Conservation (phyloP, 2,329 filamentous ascomycete species). For the Dactylella cylindrospora region DNA sequence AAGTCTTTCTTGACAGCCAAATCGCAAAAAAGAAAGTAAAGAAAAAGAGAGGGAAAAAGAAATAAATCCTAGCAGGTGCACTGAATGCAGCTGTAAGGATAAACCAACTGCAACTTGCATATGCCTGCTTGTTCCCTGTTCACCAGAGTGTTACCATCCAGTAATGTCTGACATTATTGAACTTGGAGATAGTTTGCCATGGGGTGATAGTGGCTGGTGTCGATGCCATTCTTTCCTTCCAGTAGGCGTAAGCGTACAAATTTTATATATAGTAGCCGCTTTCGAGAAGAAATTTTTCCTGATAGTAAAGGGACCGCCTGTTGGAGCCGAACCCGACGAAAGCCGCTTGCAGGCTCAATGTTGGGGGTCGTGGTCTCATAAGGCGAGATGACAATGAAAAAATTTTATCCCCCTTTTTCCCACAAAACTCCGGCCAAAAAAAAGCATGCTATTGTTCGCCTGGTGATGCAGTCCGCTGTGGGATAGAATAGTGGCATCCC, state of each 20-base stretch:
- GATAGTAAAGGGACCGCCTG: slow-evolving; percentile 18
- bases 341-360: slow-evolving; percentile 33
- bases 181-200: slow-evolving; percentile 12
- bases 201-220: slow-evolving; percentile 43
- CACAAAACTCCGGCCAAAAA: no score
- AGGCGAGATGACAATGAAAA: no score
- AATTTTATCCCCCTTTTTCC: no score
- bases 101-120: slow-evolving; percentile 32
- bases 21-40: slow-evolving; percentile 12
- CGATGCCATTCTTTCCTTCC: slow-evolving; percentile 23
- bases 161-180: slow-evolving; percentile 41
- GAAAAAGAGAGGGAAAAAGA: slow-evolving; percentile 17
- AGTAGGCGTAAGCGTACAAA: slow-evolving; percentile 30
- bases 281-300: slow-evolving; percentile 35
- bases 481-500: no score
- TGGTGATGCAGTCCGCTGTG: no score
- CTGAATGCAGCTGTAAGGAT: slow-evolving; percentile 44
- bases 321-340: slow-evolving; percentile 30
- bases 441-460: slow-evolving; percentile 13
- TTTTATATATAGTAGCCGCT: slow-evolving; percentile 43
- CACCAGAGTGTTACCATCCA: no score
- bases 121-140: slow-evolving; percentile 37
- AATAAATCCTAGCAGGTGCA: slow-evolving; percentile 39
- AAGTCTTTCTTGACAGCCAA: slow-evolving; percentile 17
- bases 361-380: slow-evolving; percentile 4